These are phyloP conservation scores for Suillus clintonianus DNA, from an alignment of 768 basidiomycete species.

Conservation along the genomic window DNA sequence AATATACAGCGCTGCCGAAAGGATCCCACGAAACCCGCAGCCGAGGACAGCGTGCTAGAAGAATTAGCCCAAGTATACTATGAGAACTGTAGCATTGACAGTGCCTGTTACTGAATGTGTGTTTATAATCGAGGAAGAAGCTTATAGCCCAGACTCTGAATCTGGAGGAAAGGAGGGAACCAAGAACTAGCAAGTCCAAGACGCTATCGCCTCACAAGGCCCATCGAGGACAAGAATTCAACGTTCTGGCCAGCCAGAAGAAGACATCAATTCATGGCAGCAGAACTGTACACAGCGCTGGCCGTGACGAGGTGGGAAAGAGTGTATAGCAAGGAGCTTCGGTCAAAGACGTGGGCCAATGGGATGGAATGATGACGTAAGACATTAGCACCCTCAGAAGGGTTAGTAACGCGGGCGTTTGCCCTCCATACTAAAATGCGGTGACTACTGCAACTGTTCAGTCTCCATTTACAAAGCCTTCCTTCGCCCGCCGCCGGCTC, in stretches of 20 bases:
- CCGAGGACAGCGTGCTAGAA: not conserved
- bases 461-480: not conserved
- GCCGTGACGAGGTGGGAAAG: not conserved
- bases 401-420: not conserved
- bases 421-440: not conserved
- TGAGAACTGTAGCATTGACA: not conserved
- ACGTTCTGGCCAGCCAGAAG: not conserved
- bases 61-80: not conserved
- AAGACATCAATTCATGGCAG: not conserved
- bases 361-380: not conserved
- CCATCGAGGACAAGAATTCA: not conserved
- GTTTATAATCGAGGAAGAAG: not conserved
- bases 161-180: not conserved
- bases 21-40: not conserved
- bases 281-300: not conserved
- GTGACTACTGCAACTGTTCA: not conserved
- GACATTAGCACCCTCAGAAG: not conserved
- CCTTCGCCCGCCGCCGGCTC: not conserved
- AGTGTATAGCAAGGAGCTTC: not conserved
- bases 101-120: not conserved
- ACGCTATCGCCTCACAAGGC: no score
- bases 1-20: not conserved
- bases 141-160: not conserved
- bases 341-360: not conserved
- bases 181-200: not conserved